These are phyloP conservation scores for Phytophthora quininea DNA, from an alignment of 352 stramenopile species.

Conservation along the genomic window DNA sequence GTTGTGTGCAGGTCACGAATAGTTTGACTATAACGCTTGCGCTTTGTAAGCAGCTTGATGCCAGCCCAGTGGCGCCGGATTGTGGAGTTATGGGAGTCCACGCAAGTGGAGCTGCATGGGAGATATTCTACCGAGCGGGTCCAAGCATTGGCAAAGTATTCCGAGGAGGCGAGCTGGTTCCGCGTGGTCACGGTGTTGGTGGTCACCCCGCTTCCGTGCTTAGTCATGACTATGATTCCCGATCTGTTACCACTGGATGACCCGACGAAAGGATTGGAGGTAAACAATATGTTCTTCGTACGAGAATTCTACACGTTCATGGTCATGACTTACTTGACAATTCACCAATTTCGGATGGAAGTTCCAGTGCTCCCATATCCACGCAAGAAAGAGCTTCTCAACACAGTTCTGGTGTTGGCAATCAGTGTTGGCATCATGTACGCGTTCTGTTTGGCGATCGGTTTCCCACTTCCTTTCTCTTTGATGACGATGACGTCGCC, in stretches of 20 bases:
- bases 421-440: slow-evolving; percentile 11
- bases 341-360: slow-evolving; percentile 21
- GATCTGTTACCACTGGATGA: slow-evolving; percentile 24
- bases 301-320: slow-evolving; percentile 19
- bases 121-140: slow-evolving; percentile 23
- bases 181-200: slow-evolving; percentile 14
- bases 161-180: slow-evolving; percentile 7
- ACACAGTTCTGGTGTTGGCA: not conserved
- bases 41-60: not conserved
- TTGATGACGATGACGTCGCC: slow-evolving; percentile 5
- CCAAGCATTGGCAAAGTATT: slow-evolving; percentile 11
- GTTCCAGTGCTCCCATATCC: slow-evolving; percentile 12
- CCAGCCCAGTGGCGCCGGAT: not conserved
- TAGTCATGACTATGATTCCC: slow-evolving; percentile 20
- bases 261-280: slow-evolving; percentile 6
- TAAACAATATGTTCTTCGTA: slow-evolving; percentile 26
- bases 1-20: not conserved
- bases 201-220: slow-evolving; percentile 19
- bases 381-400: not conserved
- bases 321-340: slow-evolving; percentile 20
- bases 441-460: not conserved
- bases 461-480: slow-evolving; percentile 19
- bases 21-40: too few relatives aligned
- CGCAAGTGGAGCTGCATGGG: slow-evolving; percentile 30
- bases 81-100: slow-evolving; percentile 12